Percentiles rank a stretch among this genome's conserved stretches.
Evolutionary conservation across 441 rosid species (phyloP).

Genomic region (Melianthus villosus): DNA sequence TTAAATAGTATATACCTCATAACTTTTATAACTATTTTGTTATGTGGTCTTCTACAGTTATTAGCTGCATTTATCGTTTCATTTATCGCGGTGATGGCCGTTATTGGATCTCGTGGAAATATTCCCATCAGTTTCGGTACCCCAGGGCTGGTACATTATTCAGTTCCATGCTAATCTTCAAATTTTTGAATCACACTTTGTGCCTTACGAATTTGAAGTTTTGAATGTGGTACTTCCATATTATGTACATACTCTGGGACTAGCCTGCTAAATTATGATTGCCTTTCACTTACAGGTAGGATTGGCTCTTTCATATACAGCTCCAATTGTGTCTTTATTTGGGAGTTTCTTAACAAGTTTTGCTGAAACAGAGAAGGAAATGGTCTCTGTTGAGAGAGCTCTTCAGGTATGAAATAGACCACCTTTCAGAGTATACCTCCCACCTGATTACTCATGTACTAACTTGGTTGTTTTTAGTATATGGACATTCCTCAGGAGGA

Average conservation of each 20-base stretch:
- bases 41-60: constrained; percentile 28
- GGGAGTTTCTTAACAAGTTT: constrained; percentile 88
- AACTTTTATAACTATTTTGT: constrained; percentile 4
- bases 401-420: constrained; percentile 40
- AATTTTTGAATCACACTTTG: neutral
- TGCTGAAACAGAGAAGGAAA: constrained; percentile 93
- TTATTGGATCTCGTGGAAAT: constrained; percentile 53
- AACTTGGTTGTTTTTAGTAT: constrained; percentile 32
- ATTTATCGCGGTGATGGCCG: constrained; percentile 69
- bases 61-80: constrained; percentile 60
- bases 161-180: constrained; percentile 1
- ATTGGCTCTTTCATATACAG: constrained; percentile 82
- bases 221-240: neutral
- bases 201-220: neutral
- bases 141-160: constrained; percentile 69
- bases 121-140: constrained; percentile 65
- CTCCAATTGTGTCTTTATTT: constrained; percentile 71
- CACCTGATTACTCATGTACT: constrained; percentile 4
- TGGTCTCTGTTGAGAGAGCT: constrained; percentile 88
- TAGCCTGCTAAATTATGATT: neutral
- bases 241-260: neutral
- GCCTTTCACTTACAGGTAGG: constrained; percentile 49
- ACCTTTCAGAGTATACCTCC: constrained; percentile 1
- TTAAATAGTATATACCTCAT: neutral
- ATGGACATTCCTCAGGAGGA: constrained; percentile 89